Base-by-base conservation (phyloP, 2,329 filamentous ascomycete species). In the Fusarium pilosicola region DNA sequence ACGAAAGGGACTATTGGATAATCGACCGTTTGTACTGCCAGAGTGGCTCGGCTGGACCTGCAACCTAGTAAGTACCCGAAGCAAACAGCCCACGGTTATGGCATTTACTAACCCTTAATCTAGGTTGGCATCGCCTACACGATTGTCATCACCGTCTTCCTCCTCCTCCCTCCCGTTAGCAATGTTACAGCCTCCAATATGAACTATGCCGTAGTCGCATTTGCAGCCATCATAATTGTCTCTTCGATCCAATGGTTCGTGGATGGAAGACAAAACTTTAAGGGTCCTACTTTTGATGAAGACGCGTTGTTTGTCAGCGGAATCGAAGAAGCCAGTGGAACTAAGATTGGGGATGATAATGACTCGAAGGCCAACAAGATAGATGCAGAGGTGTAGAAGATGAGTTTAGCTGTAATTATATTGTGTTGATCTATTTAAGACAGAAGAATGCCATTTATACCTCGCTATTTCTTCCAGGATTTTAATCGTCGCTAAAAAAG, bases 41-140 rank as follows among this genome's bases (percentile, higher is more conserved):
- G 49, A 52, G 10, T 52, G 32, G 49, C 49, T 52, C 2, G 49
- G 49, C 3, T 52, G 49, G 49, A 7, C 9, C 9, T 52, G 32
- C 9, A 52, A 52, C 22, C 9, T 52, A 2, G 49, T 52, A 12
- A 52, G 49, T 52, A 2, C 12, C 5, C 11, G 0, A 24, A 24
- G 24, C 24, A 24, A 24, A 24, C 4, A 24, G 24, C 24, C 24
- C 24, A 24, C 24, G 24, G 24, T 24, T 24, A 24, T 24, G 24
- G 24, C 24, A 24, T 24, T 24, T 6, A 12, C 49, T 52, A 4
- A 26, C 6, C 5, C 0, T 52, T 1, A 0, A 12, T 26, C 9
- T 10, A 52, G 49, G 49, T 38, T 15, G 49, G 49, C 0, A 52
- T 52, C 0, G 32, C 49, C 18, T 52, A 52, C n/a, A 52, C 49